Base-by-base conservation (phyloP, 148 eudicot species). In the Chenopodium quinoa region DNA sequence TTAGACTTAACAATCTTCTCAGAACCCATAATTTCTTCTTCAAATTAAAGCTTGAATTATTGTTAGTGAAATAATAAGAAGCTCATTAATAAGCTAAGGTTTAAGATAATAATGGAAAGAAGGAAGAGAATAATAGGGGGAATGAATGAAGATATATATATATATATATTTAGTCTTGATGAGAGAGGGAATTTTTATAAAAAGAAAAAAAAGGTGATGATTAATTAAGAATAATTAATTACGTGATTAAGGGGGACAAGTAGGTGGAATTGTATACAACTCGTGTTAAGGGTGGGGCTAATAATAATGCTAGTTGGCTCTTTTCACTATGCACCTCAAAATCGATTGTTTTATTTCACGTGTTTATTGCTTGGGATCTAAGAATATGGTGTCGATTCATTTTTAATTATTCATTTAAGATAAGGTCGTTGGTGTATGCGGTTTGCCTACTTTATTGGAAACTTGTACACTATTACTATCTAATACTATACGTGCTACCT, bases 331-430 rank as follows among this genome's bases (percentile, higher is more conserved):
- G 13, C 50, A 71, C 34, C 32, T 47, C 58, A 47, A 47, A 7
- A 40, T 73, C 47, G 75, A 10, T 73, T 73, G 76, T n/a, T 22
- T 74, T 74, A 9, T 60, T 40, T 78, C 80, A 78, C 80, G 80
- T 78, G 73, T 78, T 46, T 40, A 23, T 78, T 78, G 58, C 80
- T 54, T 40, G 40, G 60, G 62, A 25, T 63, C 34, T 46, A 44
- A 27, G 52, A 77, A 64, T 44, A 46, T 65, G 29, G 20, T 47
- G 37, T 20, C 11, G 0, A 11, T 23, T 23, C 2, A 9, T 10
- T 47, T 4, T 46, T 20, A 22, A 4, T 47, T 46, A 73, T 44
- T 60, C 22, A 22, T 22, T 64, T 14, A 77, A 64, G 80, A 77
- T 44, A 44, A 77, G 80, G 58, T 63, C 71, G 48, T 64, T n/a